A percentile compares a stretch with the other conserved stretches of the same genome.
phyloP scores from a whole-genome alignment of 2,329 filamentous ascomycete species.

The Colletotrichum nymphaeae region DNA sequence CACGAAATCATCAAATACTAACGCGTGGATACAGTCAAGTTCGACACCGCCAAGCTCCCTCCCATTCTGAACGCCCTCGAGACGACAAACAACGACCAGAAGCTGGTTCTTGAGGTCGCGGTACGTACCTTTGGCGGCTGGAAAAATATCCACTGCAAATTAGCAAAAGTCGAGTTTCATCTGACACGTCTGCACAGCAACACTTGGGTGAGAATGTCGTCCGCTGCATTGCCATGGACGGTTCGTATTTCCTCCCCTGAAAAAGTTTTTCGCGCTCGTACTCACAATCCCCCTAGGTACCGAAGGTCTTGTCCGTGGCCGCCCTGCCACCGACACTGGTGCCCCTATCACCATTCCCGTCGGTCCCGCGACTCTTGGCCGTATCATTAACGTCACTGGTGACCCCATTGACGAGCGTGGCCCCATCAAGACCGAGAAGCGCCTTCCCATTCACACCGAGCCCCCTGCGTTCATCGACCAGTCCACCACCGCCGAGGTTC shows the following conservation, averaged over 20 bases:
- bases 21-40: conserved; percentile 78
- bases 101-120: conserved; percentile 95
- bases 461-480: conserved; percentile 93
- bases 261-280: conserved; percentile 37
- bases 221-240: conserved; percentile 99
- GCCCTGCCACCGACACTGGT: conserved; percentile 87
- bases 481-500: conserved; percentile 94
- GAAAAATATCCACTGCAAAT: conserved; percentile 13
- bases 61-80: conserved; percentile 97
- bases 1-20: conserved; percentile 18
- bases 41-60: conserved; percentile 92
- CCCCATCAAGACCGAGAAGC: conserved; percentile 93
- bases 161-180: conserved; percentile 15
- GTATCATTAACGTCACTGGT: conserved; percentile 99
- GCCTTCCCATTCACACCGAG: conserved; percentile 91
- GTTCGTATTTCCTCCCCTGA: conserved; percentile 64
- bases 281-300: conserved; percentile 73
- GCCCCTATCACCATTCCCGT: conserved; percentile 96
- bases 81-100: conserved; percentile 91
- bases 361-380: conserved; percentile 91
- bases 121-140: conserved; percentile 64
- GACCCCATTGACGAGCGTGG: conserved; percentile 99
- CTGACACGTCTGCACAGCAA: conserved; percentile 75
- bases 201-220: conserved; percentile 99
- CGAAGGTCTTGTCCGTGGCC: conserved; percentile 97